phyloP scores from a whole-genome alignment of 768 basidiomycete species.

The Cystofilobasidium ferigula region DNA sequence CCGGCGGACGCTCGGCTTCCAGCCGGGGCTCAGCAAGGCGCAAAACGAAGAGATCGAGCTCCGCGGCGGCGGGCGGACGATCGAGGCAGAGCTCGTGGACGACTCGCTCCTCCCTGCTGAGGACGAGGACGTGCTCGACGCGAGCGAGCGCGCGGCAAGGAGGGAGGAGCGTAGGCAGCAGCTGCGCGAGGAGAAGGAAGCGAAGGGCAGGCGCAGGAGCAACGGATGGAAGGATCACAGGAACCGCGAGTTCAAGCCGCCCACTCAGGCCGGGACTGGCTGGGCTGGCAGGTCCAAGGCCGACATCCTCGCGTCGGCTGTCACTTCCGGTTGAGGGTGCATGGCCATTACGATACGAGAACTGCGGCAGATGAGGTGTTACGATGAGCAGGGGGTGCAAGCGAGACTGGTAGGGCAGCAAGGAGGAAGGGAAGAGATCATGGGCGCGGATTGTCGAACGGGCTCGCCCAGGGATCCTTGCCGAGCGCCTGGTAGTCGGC shows the following conservation, averaged over 20 bases:
- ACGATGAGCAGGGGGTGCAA: no score
- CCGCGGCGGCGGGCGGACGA: constrained; percentile 19
- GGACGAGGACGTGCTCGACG: constrained; percentile 8
- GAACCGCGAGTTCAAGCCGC: not conserved
- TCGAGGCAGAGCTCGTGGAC: constrained; percentile 36
- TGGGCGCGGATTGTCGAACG: not conserved
- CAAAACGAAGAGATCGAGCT: constrained; percentile 50
- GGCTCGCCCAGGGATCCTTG: not conserved
- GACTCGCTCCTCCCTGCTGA: constrained; percentile 29
- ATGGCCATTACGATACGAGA: not conserved
- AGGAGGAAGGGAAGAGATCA: not conserved
- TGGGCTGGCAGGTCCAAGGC: not conserved
- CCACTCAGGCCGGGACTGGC: not conserved
- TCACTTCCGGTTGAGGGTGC: not conserved
- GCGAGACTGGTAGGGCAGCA: no score
- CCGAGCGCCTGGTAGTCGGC: not conserved
- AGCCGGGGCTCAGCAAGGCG: constrained; percentile 56
- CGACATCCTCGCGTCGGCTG: not conserved
- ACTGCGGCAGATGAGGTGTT: no score
- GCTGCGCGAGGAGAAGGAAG: not conserved
- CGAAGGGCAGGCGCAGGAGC: not conserved
- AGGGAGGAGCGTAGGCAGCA: not conserved
- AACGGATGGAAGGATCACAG: not conserved
- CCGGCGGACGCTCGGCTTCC: constrained; percentile 74
- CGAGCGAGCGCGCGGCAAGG: not conserved